Evolutionary conservation across 2,329 filamentous ascomycete species (phyloP), one percentile per base, ranked within the genome.

Genomic region (Penicillium sp.): DNA sequence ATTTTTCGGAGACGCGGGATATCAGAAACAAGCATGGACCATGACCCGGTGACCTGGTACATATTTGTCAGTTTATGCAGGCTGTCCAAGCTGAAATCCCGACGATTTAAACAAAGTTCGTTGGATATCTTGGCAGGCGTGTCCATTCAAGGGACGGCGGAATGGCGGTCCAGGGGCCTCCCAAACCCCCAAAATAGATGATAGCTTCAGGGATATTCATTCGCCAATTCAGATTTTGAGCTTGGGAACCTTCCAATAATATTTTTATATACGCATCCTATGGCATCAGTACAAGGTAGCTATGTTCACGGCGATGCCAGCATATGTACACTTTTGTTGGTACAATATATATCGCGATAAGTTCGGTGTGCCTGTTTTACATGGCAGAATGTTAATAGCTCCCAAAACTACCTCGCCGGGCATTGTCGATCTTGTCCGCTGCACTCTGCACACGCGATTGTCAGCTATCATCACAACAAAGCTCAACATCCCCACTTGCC

Each of bases 1-100:
- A 2, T 90, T 89, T 72, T 95, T 95, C 58, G 94, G n/a, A n/a
- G n/a, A n/a, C n/a, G n/a, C n/a, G n/a, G 18, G 2, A 42, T 9
- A 42, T 16, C 14, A 31, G 14, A n/a, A 42, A 40, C 5, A 34
- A n/a, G 24, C 26, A 16, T 7, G 3, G 16, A 18, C 24, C 11
- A 14, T 44, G 22, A 13, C 22, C 24, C 32, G 8, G 18, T 34
- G 44, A 24, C 20, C 13, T 5, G 18, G 40, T 29, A 29, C 24
- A 10, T 22, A 38, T 55, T 43, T 35, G 52, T 50, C 34, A 50
- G 5, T 24, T 47, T 11, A 35, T 45, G 29, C 49, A 34, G 6
- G 18, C 9, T 24, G 31, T 24, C 18, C 31, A 35, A 45, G 14
- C 20, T 16, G 13, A 24, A 26, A 9, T 38, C 10, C 10, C 14